Conservation (phyloP, 768 basidiomycete genomes). For the Leccinum variicolor region DNA sequence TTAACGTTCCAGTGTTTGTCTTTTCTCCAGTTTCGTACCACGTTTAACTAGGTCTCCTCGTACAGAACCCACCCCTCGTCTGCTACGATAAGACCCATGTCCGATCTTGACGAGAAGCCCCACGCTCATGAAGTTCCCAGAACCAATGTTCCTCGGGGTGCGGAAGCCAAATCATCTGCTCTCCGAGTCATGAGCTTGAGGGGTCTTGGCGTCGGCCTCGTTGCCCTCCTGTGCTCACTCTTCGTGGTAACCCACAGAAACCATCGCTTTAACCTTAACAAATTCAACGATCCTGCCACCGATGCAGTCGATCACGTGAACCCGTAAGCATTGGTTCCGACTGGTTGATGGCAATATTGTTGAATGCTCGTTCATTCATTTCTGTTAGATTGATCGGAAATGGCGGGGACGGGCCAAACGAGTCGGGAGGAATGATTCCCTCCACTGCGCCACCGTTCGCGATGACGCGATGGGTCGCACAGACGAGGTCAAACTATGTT, state of each 20-base stretch:
- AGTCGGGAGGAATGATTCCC: conserved; percentile 76
- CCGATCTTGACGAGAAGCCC: background rate
- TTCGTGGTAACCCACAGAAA: conserved; percentile 11
- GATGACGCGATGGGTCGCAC: conserved; percentile 85
- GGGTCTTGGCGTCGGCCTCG: conserved; percentile 11
- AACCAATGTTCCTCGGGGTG: background rate
- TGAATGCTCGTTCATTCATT: background rate
- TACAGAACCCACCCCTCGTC: too few relatives aligned
- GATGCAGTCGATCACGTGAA: conserved; percentile 44
- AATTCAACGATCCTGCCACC: conserved; percentile 30
- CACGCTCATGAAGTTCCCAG: background rate
- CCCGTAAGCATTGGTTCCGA: conserved; percentile 33
- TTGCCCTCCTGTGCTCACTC: conserved; percentile 12
- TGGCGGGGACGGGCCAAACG: conserved; percentile 66
- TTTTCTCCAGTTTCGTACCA: too few relatives aligned
- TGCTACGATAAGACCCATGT: background rate
- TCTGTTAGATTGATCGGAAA: conserved; percentile 60
- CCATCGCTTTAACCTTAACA: conserved; percentile 10
- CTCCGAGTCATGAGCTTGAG: background rate
- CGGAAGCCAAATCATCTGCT: background rate
- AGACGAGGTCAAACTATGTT: conserved; percentile 74
- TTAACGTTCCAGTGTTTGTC: too few relatives aligned
- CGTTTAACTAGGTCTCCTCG: too few relatives aligned
- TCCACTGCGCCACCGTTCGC: conserved; percentile 76
- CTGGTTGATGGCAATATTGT: background rate